Percentiles rank a stretch among this genome's conserved stretches.
phyloP scores from a whole-genome alignment of 2,329 filamentous ascomycete genomes.

The Penicillium expansum region DNA sequence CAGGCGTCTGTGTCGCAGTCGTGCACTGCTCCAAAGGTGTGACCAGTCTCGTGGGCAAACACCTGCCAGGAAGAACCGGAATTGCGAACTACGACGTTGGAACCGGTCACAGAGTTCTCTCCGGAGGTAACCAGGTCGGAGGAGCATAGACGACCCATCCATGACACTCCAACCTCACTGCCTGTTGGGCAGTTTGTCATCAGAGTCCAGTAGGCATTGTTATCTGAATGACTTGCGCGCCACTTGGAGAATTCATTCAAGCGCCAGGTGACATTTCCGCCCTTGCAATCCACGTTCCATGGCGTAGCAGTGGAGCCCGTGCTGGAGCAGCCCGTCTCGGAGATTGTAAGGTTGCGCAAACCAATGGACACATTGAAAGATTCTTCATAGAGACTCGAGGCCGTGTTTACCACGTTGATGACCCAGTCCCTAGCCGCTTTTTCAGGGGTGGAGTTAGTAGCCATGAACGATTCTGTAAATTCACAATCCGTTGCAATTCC shows the following conservation, averaged over 20 bases:
- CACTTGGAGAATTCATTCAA: conserved; percentile 85
- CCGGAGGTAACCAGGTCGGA: conserved; percentile 51
- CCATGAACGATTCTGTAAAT: conserved; percentile 70
- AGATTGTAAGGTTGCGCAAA: conserved; percentile 79
- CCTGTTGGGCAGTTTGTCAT: conserved; percentile 78
- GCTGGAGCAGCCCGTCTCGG: conserved; percentile 69
- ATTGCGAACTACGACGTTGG: conserved; percentile 86
- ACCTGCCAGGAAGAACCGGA: conserved; percentile 88
- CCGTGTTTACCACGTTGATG: conserved; percentile 78
- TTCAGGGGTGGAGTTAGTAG: conserved; percentile 42
- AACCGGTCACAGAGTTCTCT: conserved; percentile 71
- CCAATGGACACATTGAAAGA: conserved; percentile 95
- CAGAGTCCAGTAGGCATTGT: conserved; percentile 90
- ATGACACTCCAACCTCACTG: conserved; percentile 84
- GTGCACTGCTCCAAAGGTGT: conserved; percentile 94
- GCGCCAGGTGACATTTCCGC: conserved; percentile 65
- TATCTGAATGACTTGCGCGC: conserved; percentile 74
- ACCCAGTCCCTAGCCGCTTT: conserved; percentile 69
- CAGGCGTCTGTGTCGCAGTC: conserved; percentile 77
- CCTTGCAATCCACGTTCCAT: conserved; percentile 76
- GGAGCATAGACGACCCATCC: conserved; percentile 83
- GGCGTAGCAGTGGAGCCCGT: conserved; percentile 63
- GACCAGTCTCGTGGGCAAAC: conserved; percentile 88
- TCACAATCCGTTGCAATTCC: conserved; percentile 92
- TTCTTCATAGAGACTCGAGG: conserved; percentile 81